Percentiles rank a stretch among this genome's conserved stretches.
Conservation (phyloP, 306 rosid species). For the Senna siamea region DNA sequence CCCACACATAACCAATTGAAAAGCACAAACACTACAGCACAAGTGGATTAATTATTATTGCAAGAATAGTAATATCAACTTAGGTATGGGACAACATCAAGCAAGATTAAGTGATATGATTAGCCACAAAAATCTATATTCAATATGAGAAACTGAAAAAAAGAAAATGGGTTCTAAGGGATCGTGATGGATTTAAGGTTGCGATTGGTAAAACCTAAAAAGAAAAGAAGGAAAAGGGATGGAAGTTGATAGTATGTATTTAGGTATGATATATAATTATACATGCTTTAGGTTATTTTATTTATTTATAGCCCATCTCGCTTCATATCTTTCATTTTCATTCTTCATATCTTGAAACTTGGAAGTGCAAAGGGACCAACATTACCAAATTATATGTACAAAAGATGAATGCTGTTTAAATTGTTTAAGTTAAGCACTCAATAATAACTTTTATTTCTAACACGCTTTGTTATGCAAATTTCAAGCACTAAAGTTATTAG, state of each 20-base stretch:
- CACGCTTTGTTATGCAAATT: too few relatives aligned
- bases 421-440: not conserved
- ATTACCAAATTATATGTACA: not conserved
- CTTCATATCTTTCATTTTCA: not conserved
- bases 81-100: slow-evolving; percentile 12
- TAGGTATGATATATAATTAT: not conserved
- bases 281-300: not conserved
- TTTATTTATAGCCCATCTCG: not conserved
- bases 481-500: too few relatives aligned
- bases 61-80: not conserved
- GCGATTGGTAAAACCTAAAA: not conserved
- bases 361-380: not conserved
- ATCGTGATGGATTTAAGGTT: not conserved
- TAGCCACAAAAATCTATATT: not conserved
- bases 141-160: not conserved
- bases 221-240: not conserved
- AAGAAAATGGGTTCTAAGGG: not conserved
- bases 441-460: not conserved
- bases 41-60: slow-evolving; percentile 27
- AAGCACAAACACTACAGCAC: slow-evolving; percentile 1
- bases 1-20: slow-evolving; percentile 26
- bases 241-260: not conserved
- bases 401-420: not conserved
- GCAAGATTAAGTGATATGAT: slow-evolving; percentile 8
- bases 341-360: not conserved